Evolutionary conservation across 2,329 filamentous ascomycete species (phyloP), one percentile per base, ranked within the genome.

Genomic region (Onygenales sp.): DNA sequence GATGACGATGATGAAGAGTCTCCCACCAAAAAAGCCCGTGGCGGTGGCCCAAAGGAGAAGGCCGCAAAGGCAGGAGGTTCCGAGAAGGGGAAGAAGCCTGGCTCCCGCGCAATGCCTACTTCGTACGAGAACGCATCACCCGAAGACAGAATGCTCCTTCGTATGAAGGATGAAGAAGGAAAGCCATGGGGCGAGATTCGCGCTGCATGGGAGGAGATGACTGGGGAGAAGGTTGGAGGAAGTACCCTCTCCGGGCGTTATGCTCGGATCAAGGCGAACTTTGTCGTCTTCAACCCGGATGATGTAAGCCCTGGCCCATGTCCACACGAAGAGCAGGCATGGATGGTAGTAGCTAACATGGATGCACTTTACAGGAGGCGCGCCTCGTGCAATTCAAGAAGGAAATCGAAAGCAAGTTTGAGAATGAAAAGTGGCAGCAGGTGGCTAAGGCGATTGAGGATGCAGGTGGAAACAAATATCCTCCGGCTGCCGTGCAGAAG

Each of bases 231-330:
- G 6, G 63, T 68, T 11, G 69, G 64, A 1, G 54, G 53, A 2
- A 66, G 64, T 13, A 73, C 71, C 1, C 56, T 74, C 13, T 64
- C 66, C 5, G 69, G 69, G 51, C 64, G 72, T 8, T 73, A 73
- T 53, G 58, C 56, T 8, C 61, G 65, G 13, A 64, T 73, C 51
- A 72, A 70, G 55, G 65, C 63, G 11, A 72, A 72, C 51, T 71
- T 74, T 55, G 63, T 62, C 9, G 58, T 63, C 13, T 63, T 74
- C 53, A 61, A 57, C 17, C 59, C 62, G 14, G 68, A 69, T 38
- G 68, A 74, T 60, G 66, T 67, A 62, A 55, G 64, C 63, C 5
- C 14, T 52, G 7, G 21, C 21, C 21, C 21, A 27, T 27, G 21
- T 5, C 21, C 21, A 27, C 21, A 27, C 21, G 21, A 27, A 27